Percentiles rank a stretch among this genome's conserved stretches.
Evolutionary conservation across 2,329 filamentous ascomycete species (phyloP).

Genomic region (Emmonsiellopsis sp.): DNA sequence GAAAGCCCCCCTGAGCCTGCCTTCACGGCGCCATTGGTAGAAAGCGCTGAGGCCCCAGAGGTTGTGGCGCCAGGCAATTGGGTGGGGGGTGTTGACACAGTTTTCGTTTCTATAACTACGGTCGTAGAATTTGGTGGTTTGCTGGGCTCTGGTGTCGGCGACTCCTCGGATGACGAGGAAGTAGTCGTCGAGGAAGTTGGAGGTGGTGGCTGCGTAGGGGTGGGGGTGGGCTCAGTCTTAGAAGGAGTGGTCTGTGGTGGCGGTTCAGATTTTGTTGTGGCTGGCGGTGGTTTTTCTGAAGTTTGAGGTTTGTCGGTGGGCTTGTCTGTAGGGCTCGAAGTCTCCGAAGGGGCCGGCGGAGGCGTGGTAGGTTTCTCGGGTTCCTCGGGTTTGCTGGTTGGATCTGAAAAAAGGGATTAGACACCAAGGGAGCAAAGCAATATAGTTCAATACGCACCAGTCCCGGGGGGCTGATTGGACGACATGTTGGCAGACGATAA

Average conservation of each 20-base stretch:
- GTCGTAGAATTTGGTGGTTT: conserved; percentile 10
- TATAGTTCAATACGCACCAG: too few species aligned
- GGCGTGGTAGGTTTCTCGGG: too few species aligned
- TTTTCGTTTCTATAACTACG: conserved; percentile 16
- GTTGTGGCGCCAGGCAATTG: conserved; percentile 13
- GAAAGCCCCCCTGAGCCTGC: conserved; percentile 28
- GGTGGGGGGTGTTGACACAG: conserved; percentile 11
- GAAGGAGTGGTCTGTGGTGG: conserved; percentile 1
- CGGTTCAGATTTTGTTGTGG: not conserved
- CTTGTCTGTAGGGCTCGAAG: not conserved
- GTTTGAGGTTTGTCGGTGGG: not conserved
- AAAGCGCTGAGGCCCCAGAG: conserved; percentile 16
- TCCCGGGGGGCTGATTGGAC: too few species aligned
- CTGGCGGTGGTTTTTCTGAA: not conserved
- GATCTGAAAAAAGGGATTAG: too few species aligned
- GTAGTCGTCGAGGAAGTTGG: conserved; percentile 8
- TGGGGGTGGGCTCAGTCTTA: conserved; percentile 1
- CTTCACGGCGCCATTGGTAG: conserved; percentile 17
- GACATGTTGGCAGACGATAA: too few species aligned
- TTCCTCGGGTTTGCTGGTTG: conserved; percentile 1
- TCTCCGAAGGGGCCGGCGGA: too few species aligned
- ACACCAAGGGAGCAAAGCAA: too few species aligned
- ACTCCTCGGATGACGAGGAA: not conserved
- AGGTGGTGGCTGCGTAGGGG: conserved; percentile 4
- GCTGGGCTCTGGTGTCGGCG: not conserved